Evolutionary conservation across 306 rosid genomes (phyloP), one percentile per base, ranked within the genome.

Genomic region (Dicorynia guianensis): DNA sequence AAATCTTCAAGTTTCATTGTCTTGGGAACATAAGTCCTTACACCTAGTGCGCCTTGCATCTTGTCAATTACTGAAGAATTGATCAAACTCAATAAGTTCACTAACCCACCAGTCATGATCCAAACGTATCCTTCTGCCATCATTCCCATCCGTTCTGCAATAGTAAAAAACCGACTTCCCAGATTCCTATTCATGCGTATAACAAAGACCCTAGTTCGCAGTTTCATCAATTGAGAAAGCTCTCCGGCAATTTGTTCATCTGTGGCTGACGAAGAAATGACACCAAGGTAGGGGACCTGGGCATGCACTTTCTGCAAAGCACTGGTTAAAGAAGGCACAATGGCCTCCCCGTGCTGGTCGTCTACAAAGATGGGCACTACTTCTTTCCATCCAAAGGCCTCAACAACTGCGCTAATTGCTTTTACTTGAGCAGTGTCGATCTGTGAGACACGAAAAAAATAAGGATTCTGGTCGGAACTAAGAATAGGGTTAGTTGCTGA

Each of bases 61-160:
- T 64, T 77, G 2, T 13, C 15, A 3, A 75, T 30, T 4, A 2
- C 2, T 34, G 72, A 50, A 33, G n/a, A 3, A 2, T 36, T 6
- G 9, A 42, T 1, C 0, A 47, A 30, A 17, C 18, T 17, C 1
- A 78, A 53, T 1, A 10, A 4, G 34, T 72, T 81, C 1, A 69
- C 5, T 5, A 78, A 55, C 3, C 61, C 65, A 39, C 56, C 55
- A 0, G 86, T 81, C 18, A 74, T 12, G 0, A 86, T 81, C 90
- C 88, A 86, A 38, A 53, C 88, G 47, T 75, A 81, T 2, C 84
- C 90, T 78, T 75, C 15, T 2, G 19, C 14, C 81, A 81, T 78
- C 82, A 86, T 83, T 42, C 84, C 83, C 57, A 67, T 50, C 83
- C 81, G 72, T 4, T 50, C 63, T 0, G 88, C 88, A n/a, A 34